Evolutionary conservation across 1,139 yeast genomes (phyloP).

Genomic region (Blastobotrys petasosporus): DNA sequence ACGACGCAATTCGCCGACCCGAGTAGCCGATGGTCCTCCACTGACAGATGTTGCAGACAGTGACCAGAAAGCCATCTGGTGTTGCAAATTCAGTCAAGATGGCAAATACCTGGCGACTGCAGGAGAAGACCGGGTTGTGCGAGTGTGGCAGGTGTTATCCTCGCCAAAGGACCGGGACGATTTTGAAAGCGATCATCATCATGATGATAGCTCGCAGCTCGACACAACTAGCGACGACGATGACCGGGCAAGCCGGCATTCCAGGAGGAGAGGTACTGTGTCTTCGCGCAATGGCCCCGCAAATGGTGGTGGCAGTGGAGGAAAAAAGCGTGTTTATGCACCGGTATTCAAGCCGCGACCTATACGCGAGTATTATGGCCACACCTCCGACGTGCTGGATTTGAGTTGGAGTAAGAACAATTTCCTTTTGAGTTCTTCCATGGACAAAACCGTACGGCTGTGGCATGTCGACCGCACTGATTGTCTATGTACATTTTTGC

Average conservation of each 20-base stretch:
- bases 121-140: conserved; percentile 62
- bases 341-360: conserved; percentile 81
- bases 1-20: not conserved
- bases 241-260: conserved; percentile 7
- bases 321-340: conserved; percentile 42
- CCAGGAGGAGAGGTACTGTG: not conserved
- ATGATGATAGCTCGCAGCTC: conserved; percentile 1
- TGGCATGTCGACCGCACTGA: conserved; percentile 75
- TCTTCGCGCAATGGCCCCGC: not conserved
- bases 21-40: not conserved
- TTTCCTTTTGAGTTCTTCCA: conserved; percentile 72
- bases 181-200: conserved; percentile 1
- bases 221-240: conserved; percentile 2
- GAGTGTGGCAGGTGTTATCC: conserved; percentile 75
- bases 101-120: conserved; percentile 82
- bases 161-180: conserved; percentile 20
- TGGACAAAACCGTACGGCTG: conserved; percentile 75
- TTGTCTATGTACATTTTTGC: conserved; percentile 61
- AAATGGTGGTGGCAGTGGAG: conserved; percentile 3
- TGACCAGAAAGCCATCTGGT: conserved; percentile 52
- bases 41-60: conserved; percentile 1
- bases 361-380: conserved; percentile 55
- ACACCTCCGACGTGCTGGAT: conserved; percentile 61
- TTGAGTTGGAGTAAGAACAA: conserved; percentile 87
- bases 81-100: conserved; percentile 66